Conservation (phyloP, 208 protist species). For the Acanthamoeba healyi region DNA sequence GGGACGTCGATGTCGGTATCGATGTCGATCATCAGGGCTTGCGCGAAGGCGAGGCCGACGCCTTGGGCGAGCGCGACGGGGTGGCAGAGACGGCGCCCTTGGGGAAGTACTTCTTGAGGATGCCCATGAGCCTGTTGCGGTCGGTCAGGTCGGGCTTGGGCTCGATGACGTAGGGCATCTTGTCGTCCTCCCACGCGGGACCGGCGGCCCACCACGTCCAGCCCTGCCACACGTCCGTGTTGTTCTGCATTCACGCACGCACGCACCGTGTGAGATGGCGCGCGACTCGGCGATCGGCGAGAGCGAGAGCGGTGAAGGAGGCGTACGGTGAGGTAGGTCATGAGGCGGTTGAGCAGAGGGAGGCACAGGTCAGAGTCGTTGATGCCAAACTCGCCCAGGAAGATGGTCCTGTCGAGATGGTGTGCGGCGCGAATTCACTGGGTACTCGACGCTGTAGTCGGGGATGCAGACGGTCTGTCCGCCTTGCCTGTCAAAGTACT, state of each 20-base stretch:
- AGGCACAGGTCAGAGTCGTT: constrained; percentile 31
- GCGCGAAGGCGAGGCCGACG: too few relatives aligned
- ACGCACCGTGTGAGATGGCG: too few relatives aligned
- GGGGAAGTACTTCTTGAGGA: neutral
- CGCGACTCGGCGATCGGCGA: too few relatives aligned
- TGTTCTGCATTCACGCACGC: neutral
- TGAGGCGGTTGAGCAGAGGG: neutral
- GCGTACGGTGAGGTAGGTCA: neutral
- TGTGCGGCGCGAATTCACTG: neutral
- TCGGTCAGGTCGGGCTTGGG: neutral
- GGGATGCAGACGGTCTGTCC: neutral
- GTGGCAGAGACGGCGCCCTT: too few relatives aligned
- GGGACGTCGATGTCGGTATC: too few relatives aligned
- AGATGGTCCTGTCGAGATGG: neutral
- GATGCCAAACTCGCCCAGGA: constrained; percentile 42
- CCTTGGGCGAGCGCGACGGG: too few relatives aligned
- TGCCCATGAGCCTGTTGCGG: constrained; percentile 16
- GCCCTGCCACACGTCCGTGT: neutral
- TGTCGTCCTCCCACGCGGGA: neutral
- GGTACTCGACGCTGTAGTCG: neutral
- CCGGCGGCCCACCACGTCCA: constrained; percentile 45
- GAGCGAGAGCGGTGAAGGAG: too few relatives aligned
- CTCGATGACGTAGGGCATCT: neutral
- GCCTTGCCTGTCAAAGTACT: too few relatives aligned
- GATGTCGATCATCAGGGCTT: too few relatives aligned